Evolutionary conservation across 192 early-diverging fungal species (phyloP).

Genomic region (Glomus cerebriforme): DNA sequence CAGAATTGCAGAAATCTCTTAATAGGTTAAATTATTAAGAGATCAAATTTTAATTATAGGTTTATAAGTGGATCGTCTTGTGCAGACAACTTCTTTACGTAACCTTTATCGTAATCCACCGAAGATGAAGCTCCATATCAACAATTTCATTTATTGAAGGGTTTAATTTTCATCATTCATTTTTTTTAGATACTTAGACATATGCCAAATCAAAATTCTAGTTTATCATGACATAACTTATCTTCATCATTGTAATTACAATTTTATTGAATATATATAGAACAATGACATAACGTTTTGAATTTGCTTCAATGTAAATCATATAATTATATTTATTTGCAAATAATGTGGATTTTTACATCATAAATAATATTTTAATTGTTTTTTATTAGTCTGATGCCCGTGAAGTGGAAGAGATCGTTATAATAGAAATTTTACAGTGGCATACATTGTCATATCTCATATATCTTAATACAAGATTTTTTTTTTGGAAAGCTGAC

Average conservation of each 20-base stretch:
- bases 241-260: constrained; percentile 23
- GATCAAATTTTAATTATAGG: constrained; percentile 42
- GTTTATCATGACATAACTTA: constrained; percentile 8
- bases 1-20: constrained; percentile 72
- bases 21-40: constrained; percentile 44
- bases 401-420: constrained; percentile 65
- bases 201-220: constrained; percentile 23
- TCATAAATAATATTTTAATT: neutral
- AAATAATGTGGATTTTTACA: no score
- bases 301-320: constrained; percentile 54
- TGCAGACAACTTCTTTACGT: constrained; percentile 62
- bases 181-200: constrained; percentile 60
- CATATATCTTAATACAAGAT: constrained; percentile 84
- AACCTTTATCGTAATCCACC: constrained; percentile 71
- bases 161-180: neutral
- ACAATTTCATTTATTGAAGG: neutral
- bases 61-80: constrained; percentile 48
- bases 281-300: no score
- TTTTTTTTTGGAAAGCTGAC: constrained; percentile 94
- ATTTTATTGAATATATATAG: constrained; percentile 88
- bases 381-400: constrained; percentile 65
- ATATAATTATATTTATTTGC: constrained; percentile 1
- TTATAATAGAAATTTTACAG: constrained; percentile 74
- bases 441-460: constrained; percentile 74
- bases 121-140: constrained; percentile 75